Evolutionary conservation across 805 yeast species (phyloP), one percentile per base, ranked within the genome.

Genomic region (Kodamaea jinghongensis): DNA sequence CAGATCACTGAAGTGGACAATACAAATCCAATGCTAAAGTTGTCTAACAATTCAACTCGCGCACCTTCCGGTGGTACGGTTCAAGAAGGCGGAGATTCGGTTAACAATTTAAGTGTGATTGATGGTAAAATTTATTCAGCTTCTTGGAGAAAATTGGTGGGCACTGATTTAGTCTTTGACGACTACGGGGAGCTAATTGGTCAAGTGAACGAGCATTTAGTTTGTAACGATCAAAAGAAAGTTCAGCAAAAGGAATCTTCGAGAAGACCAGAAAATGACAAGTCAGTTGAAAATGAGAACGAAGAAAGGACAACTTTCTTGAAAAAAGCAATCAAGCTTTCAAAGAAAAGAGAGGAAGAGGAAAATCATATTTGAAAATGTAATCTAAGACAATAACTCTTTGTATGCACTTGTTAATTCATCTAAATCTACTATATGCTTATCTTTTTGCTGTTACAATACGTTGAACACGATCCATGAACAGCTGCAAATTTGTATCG

Each of bases 101-200:
- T 60, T 28, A 58, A 60, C 44, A 54, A 63, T 32, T 41, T 66
- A 23, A 52, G 60, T 15, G 58, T 65, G 6, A 58, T 63, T 3
- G 72, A 69, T 43, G 73, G 71, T 13, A 67, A 73, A 28, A 60
- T 86, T 3, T 87, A 79, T 56, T 78, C 79, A 58, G 93, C 95
- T 2, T 64, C 70, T 15, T 90, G 97, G 96, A 70, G 73, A 31
- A 75, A 75, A 39, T 60, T 87, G 2, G 81, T 86, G 1, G 98
- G 98, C 0, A 84, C 95, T 0, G 96, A 68, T 35, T 49, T 67
- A 41, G 50, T 69, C 2, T 65, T 68, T 43, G 73, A 70, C 44
- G 75, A 69, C 34, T 56, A 65, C 42, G 75, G 73, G 0, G 68
- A 68, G 26, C 48, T 64, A 29, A 52, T 67, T 23, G 71, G 71